Evolutionary conservation across 108 stramenopile genomes (phyloP).

Genomic region (Conticribra weissflogii): DNA sequence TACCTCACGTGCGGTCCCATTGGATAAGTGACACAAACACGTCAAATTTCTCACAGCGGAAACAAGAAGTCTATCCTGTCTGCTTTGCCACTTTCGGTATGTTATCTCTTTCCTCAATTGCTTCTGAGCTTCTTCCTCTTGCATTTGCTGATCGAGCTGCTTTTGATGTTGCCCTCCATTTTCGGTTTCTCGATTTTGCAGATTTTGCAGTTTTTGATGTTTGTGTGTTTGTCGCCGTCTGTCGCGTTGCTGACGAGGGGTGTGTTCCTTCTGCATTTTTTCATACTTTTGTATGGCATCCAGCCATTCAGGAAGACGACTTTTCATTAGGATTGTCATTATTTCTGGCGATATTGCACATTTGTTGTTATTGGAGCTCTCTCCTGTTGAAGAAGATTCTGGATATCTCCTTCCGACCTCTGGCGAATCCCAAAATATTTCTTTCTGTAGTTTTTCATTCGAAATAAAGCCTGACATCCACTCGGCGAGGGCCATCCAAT

Average conservation of each 20-base stretch:
- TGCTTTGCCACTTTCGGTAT: constrained; percentile 11
- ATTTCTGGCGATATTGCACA: constrained; percentile 39
- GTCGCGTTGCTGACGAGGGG: constrained; percentile 5
- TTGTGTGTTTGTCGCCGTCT: background rate
- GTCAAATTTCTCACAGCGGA: constrained; percentile 30
- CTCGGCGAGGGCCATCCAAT: constrained; percentile 43
- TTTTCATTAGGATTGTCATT: constrained; percentile 57
- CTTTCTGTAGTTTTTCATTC: constrained; percentile 32
- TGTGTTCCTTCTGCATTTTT: background rate
- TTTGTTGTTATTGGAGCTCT: constrained; percentile 11
- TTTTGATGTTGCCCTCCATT: constrained; percentile 21
- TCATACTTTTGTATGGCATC: constrained; percentile 20
- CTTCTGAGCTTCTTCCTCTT: constrained; percentile 13
- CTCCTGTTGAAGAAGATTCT: background rate
- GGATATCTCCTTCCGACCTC: background rate
- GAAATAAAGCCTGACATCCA: constrained; percentile 58
- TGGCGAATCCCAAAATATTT: constrained; percentile 4
- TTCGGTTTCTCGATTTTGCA: constrained; percentile 13
- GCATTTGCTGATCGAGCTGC: constrained; percentile 1
- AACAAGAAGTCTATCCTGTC: constrained; percentile 19
- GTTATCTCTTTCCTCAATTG: background rate
- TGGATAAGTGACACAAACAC: constrained; percentile 31
- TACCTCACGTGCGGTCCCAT: constrained; percentile 61
- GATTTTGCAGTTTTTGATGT: constrained; percentile 8
- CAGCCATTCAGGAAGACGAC: constrained; percentile 57